These are phyloP conservation scores for Striga hermonthica DNA, from an alignment of 305 asterid genomes.

Conservation along the genomic window DNA sequence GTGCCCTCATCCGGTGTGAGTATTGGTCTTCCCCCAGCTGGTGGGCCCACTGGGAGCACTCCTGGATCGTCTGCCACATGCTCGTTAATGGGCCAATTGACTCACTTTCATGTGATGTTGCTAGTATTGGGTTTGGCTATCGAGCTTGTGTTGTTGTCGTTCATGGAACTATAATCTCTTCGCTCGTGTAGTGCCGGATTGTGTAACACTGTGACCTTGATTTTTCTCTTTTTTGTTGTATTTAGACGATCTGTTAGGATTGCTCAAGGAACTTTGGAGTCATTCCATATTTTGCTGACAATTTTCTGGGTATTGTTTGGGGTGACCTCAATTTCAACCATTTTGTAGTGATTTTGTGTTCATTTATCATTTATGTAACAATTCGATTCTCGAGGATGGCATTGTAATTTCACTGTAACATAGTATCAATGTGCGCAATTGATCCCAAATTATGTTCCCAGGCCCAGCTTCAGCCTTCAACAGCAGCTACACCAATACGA, in stretches of 20 bases:
- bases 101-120: slow-evolving; percentile 35
- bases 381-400: too few relatives aligned
- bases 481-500: too few relatives aligned
- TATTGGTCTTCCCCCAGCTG: slow-evolving; percentile 68
- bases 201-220: slow-evolving; percentile 23
- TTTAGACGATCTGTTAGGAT: slow-evolving; percentile 34
- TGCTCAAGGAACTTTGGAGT: slow-evolving; percentile 17
- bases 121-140: slow-evolving; percentile 40
- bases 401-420: too few relatives aligned
- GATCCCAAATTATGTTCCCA: too few relatives aligned
- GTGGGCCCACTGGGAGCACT: slow-evolving; percentile 68
- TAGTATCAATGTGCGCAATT: too few relatives aligned
- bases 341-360: too few relatives aligned
- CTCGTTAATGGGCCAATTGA: slow-evolving; percentile 38
- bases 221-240: slow-evolving; percentile 32
- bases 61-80: slow-evolving; percentile 44
- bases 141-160: slow-evolving; percentile 32
- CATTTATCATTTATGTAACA: too few relatives aligned
- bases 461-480: too few relatives aligned
- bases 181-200: too few relatives aligned
- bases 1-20: slow-evolving; percentile 61
- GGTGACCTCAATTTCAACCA: not conserved
- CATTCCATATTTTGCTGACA: not conserved
- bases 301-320: not conserved
- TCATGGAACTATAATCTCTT: slow-evolving; percentile 28